phyloP scores from a whole-genome alignment of 768 basidiomycete species.

The Mycena vulgaris region DNA sequence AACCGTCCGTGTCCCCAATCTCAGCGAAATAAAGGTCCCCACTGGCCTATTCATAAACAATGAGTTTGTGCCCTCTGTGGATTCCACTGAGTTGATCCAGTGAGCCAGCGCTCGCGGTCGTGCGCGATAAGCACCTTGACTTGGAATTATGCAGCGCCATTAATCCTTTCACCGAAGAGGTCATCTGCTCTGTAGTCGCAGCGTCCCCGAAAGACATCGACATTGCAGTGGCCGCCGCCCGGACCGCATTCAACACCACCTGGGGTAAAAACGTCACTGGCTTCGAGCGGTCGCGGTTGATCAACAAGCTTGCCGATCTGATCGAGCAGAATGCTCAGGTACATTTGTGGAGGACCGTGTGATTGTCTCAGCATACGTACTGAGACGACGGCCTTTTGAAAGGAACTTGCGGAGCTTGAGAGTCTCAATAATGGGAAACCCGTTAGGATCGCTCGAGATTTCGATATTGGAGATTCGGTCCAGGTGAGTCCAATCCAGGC shows the following conservation, averaged over 20 bases:
- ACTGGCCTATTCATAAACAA: conserved; percentile 95
- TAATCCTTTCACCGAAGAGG: conserved; percentile 87
- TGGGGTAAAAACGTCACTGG: conserved; percentile 95
- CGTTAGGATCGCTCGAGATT: conserved; percentile 76
- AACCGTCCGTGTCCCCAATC: conserved; percentile 57
- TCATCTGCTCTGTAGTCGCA: conserved; percentile 75
- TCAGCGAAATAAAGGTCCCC: conserved; percentile 72
- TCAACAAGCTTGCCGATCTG: conserved; percentile 91
- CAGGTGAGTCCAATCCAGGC: conserved; percentile 39
- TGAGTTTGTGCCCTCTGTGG: conserved; percentile 85
- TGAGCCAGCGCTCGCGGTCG: conserved; percentile 51
- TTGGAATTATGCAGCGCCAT: conserved; percentile 65
- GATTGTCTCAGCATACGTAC: not conserved
- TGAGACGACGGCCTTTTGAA: conserved; percentile 8
- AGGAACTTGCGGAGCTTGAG: conserved; percentile 89
- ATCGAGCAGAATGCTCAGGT: conserved; percentile 82
- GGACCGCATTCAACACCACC: conserved; percentile 84
- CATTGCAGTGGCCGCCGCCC: conserved; percentile 85
- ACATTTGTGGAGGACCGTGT: not conserved
- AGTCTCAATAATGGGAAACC: conserved; percentile 94
- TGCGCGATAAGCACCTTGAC: conserved; percentile 42
- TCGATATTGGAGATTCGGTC: conserved; percentile 84
- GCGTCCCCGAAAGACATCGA: conserved; percentile 65
- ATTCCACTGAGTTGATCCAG: conserved; percentile 77
- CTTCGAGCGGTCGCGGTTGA: conserved; percentile 82